Evolutionary conservation across 106 monocot genomes (phyloP).

Genomic region (Posidonia australis): DNA sequence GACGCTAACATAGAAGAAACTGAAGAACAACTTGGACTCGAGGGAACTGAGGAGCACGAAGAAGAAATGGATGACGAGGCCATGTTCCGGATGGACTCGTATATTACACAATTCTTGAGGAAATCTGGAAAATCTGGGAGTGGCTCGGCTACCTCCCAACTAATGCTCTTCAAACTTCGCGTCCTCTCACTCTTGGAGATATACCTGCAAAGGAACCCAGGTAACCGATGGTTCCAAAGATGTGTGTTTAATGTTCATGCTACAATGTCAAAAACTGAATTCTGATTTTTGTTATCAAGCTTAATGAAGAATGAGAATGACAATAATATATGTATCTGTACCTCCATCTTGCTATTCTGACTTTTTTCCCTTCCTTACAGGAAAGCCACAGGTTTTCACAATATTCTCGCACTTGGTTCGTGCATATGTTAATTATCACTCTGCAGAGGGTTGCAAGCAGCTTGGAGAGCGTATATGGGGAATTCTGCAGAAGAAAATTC

Average conservation of each 20-base stretch:
- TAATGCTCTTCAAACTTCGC: constrained; percentile 68
- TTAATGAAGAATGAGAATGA: too few species aligned
- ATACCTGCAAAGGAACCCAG: constrained; percentile 72
- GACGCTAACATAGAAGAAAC: constrained; percentile 24
- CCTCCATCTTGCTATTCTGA: not conserved
- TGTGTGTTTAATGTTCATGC: too few species aligned
- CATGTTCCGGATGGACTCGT: constrained; percentile 80
- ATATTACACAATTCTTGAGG: constrained; percentile 60
- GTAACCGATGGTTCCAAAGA: constrained; percentile 10
- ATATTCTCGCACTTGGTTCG: constrained; percentile 51
- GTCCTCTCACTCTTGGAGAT: constrained; percentile 84
- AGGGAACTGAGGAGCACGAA: constrained; percentile 10
- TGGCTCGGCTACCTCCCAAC: constrained; percentile 59
- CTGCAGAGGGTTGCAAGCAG: constrained; percentile 40
- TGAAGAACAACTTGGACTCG: constrained; percentile 9
- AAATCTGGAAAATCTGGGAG: constrained; percentile 48
- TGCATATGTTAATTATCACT: constrained; percentile 63
- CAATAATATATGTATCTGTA: too few species aligned
- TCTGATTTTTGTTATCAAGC: too few species aligned
- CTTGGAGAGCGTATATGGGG: constrained; percentile 62
- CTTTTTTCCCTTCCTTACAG: constrained; percentile 25
- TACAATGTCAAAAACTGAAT: too few species aligned
- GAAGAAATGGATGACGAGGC: constrained; percentile 88
- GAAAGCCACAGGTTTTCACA: constrained; percentile 54
- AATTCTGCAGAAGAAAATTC: constrained; percentile 85